These are phyloP conservation scores for Fusarium sp. DNA, from an alignment of 2,329 filamentous ascomycete genomes.

Conservation along the genomic window DNA sequence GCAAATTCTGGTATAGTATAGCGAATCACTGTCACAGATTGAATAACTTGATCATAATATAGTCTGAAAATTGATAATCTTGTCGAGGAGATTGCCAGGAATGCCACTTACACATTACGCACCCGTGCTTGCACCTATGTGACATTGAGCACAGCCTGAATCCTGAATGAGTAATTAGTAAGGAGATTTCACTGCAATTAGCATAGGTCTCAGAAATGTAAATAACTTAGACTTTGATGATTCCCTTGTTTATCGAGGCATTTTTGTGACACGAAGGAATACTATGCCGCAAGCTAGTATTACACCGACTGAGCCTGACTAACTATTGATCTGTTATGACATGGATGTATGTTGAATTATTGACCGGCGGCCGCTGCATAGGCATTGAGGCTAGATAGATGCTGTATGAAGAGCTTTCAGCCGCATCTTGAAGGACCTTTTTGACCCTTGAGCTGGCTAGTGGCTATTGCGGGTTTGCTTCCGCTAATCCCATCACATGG, in stretches of 20 bases:
- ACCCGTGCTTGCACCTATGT: background rate
- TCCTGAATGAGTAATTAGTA: accelerated
- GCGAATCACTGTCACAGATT: accelerated
- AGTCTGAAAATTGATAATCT: background rate
- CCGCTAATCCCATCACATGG: background rate
- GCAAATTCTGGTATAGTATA: accelerated
- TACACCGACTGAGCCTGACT: background rate
- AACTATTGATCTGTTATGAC: background rate
- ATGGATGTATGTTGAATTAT: background rate
- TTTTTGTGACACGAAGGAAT: background rate
- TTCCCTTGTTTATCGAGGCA: background rate
- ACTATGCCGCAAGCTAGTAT: background rate
- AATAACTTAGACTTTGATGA: background rate
- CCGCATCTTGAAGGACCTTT: background rate
- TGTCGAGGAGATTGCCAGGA: background rate
- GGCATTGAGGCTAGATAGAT: background rate
- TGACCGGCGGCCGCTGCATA: background rate
- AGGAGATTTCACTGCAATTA: no score
- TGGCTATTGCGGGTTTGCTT: background rate
- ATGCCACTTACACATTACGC: background rate
- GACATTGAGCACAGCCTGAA: background rate
- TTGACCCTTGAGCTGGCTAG: background rate
- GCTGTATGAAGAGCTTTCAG: background rate
- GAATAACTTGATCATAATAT: background rate
- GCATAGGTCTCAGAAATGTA: no score